Evolutionary conservation across 108 stramenopile genomes (phyloP), one percentile per base, ranked within the genome.

Genomic region (Skeletonema tropicum): DNA sequence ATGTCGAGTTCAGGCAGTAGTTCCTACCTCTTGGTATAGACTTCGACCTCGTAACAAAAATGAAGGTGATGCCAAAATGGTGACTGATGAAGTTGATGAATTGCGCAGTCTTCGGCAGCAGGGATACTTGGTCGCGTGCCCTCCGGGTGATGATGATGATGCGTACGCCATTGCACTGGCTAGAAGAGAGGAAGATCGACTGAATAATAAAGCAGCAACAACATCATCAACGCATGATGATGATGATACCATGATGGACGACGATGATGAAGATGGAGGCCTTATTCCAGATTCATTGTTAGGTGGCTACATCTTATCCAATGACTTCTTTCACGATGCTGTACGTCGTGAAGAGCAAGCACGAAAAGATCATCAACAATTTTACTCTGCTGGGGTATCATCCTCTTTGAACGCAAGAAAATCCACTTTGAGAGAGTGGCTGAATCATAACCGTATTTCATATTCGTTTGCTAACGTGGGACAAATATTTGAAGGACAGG

Each of bases 321-420:
- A 91, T 75, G 94, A 94, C 60, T 74, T 92, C 80, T 94, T 91
- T 78, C 90, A 92, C 26, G 94, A 94, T 85, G 94, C 94, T 12
- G 73, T 85, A 58, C 70, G 66, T 13, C 68, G 94, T 25, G 90
- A 94, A 83, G 61, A 60, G 65, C 58, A 74, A 85, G 59, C 64
- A 60, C 15, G 62, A 17, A 31, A 62, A 38, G 29, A 68, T 39
- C 41, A 39, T 33, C 12, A 61, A 6, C 52, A 70, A 29, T 42
- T 30, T 26, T 38, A 25, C 31, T 52, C 66, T 23, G 21, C 57
- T 42, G 71, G 62, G 49, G 55, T 13, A 13, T 38, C 70, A 26
- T 38, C 70, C 35, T 58, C 71, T 6, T 31, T 66, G 64, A 63
- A 70, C 38, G 52, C n/a, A 1, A n/a, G 39, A 9, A 26, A 32